These are phyloP conservation scores for Tetrapyrgos nigripes DNA, from an alignment of 1,284 basidiomycete genomes.

Conservation along the genomic window DNA sequence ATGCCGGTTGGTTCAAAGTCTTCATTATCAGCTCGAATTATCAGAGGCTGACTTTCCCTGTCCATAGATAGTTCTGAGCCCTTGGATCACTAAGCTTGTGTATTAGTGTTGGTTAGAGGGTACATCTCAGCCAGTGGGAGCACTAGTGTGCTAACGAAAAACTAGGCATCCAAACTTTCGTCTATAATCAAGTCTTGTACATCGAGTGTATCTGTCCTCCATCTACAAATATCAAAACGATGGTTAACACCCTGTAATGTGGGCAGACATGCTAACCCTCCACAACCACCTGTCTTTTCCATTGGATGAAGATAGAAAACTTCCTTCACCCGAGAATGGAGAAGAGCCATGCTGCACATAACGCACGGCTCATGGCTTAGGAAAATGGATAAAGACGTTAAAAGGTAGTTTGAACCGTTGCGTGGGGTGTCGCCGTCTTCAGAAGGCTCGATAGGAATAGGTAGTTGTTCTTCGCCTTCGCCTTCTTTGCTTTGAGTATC, in stretches of 20 bases:
- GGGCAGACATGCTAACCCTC: conserved; percentile 73
- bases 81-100: conserved; percentile 66
- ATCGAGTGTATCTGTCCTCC: conserved; percentile 44
- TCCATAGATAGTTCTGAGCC: conserved; percentile 71
- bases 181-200: conserved; percentile 40
- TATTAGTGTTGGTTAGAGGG: neutral
- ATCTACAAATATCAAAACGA: conserved; percentile 72
- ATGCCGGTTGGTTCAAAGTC: conserved; percentile 56
- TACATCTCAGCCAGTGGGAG: too few species aligned
- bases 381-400: conserved; percentile 85
- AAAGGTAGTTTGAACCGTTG: conserved; percentile 84
- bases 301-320: conserved; percentile 79
- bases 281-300: conserved; percentile 78
- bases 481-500: conserved; percentile 39
- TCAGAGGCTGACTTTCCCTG: neutral
- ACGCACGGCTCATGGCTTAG: conserved; percentile 94
- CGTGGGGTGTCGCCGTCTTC: conserved; percentile 27
- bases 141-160: neutral
- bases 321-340: conserved; percentile 90
- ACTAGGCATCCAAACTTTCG: conserved; percentile 48
- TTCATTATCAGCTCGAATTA: conserved; percentile 10
- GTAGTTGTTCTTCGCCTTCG: conserved; percentile 14
- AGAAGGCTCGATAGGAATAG: conserved; percentile 5
- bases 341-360: conserved; percentile 94
- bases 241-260: conserved; percentile 84